Conservation (phyloP, 345 rosid species). For the Ceriops decandra region DNA sequence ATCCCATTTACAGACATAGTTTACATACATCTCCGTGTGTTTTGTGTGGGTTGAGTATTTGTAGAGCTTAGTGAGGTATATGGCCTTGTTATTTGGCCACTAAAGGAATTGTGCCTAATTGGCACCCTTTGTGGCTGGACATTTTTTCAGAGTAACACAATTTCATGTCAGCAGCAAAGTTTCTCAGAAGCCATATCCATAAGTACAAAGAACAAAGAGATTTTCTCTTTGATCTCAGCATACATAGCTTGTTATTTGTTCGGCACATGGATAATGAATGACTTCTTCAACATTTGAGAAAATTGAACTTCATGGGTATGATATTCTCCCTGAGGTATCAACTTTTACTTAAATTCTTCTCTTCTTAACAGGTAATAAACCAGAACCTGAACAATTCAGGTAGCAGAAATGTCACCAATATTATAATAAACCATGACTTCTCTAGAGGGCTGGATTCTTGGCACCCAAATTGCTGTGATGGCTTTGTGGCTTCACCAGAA, state of each 20-base stretch:
- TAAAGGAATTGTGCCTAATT: too few species aligned
- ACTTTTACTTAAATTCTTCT: constrained; percentile 6
- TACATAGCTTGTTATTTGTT: neutral
- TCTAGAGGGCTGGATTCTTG: constrained; percentile 64
- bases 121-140: too few species aligned
- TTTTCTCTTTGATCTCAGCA: too few species aligned
- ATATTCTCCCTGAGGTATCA: neutral
- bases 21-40: too few species aligned
- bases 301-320: neutral
- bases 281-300: neutral
- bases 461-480: constrained; percentile 70
- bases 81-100: too few species aligned
- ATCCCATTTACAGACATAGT: too few species aligned
- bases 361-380: constrained; percentile 29
- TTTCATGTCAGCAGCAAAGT: too few species aligned
- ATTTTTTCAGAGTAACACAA: too few species aligned
- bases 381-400: constrained; percentile 28
- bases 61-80: too few species aligned
- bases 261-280: neutral
- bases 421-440: constrained; percentile 71
- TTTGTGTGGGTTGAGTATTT: too few species aligned
- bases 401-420: constrained; percentile 27
- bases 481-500: constrained; percentile 51
- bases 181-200: too few species aligned
- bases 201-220: too few species aligned